A percentile compares a stretch with the other conserved stretches of the same genome.
Evolutionary conservation across 2,329 filamentous ascomycete species (phyloP).

Genomic region (Westerdykella sp.): DNA sequence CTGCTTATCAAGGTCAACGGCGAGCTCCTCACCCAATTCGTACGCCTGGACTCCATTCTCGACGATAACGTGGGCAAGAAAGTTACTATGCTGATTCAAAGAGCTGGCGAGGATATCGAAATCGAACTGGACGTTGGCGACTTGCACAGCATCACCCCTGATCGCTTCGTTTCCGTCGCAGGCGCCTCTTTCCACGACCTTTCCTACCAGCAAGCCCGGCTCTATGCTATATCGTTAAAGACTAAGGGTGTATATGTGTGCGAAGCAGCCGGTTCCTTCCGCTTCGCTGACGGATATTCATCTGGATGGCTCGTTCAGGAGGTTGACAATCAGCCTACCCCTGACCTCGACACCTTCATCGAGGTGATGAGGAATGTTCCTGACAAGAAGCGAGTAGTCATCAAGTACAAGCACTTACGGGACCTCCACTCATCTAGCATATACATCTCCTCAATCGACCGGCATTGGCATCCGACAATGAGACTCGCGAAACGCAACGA

Average conservation of each 20-base stretch:
- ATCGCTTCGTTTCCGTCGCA: conserved; percentile 89
- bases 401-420: conserved; percentile 91
- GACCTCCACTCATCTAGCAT: conserved; percentile 94
- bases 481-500: conserved; percentile 88
- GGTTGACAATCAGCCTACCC: conserved; percentile 85
- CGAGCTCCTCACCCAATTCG: conserved; percentile 87
- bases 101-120: conserved; percentile 80
- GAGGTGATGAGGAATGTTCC: conserved; percentile 85
- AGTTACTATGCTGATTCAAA: conserved; percentile 77
- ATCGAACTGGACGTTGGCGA: conserved; percentile 82
- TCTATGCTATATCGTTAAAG: conserved; percentile 86
- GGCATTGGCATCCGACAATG: conserved; percentile 96
- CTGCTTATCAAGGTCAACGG: conserved; percentile 90
- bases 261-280: conserved; percentile 90
- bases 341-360: conserved; percentile 81
- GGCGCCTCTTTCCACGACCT: conserved; percentile 93
- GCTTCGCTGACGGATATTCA: conserved; percentile 77
- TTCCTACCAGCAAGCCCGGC: conserved; percentile 94
- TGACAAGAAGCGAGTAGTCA: conserved; percentile 73
- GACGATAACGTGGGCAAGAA: conserved; percentile 76
- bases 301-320: conserved; percentile 92
- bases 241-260: conserved; percentile 78
- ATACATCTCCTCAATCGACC: conserved; percentile 83
- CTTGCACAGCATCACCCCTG: conserved; percentile 88
- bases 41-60: conserved; percentile 82